Conservation (phyloP, 73 alveolate genomes). For the Diophrys appendiculata region DNA sequence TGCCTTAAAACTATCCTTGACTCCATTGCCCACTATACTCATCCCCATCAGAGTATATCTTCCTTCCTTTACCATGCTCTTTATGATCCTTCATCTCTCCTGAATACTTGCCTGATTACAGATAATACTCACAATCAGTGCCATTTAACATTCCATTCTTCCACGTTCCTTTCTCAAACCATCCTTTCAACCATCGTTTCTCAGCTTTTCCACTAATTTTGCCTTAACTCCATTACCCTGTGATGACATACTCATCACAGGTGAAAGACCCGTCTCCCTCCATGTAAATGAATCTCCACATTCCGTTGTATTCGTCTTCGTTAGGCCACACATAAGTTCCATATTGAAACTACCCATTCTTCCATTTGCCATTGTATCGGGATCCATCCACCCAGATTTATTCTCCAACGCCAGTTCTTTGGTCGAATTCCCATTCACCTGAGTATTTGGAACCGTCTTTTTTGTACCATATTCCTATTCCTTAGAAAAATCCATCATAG, state of each 20-base stretch:
- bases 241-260: background rate
- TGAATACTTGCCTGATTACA: background rate
- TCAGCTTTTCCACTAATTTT: background rate
- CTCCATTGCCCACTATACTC: background rate
- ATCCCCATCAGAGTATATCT: background rate
- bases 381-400: conserved; percentile 1
- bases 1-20: background rate
- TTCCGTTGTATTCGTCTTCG: background rate
- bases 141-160: background rate
- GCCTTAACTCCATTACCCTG: background rate
- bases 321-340: background rate
- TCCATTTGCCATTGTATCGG: conserved; percentile 2
- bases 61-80: background rate
- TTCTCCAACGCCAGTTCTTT: conserved; percentile 1
- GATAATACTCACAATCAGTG: background rate
- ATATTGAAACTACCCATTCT: conserved; percentile 19
- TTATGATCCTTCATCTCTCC: background rate
- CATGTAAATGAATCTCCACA: background rate
- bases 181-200: background rate
- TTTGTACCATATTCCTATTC: background rate
- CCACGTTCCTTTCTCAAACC: background rate
- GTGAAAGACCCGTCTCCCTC: background rate
- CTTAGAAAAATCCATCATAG: background rate
- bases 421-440: conserved; percentile 1
- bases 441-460: background rate